A percentile compares a stretch with the other conserved stretches of the same genome.
These are phyloP conservation scores for Cyclotella atomus DNA, from an alignment of 108 stramenopile genomes.

Conservation along the genomic window DNA sequence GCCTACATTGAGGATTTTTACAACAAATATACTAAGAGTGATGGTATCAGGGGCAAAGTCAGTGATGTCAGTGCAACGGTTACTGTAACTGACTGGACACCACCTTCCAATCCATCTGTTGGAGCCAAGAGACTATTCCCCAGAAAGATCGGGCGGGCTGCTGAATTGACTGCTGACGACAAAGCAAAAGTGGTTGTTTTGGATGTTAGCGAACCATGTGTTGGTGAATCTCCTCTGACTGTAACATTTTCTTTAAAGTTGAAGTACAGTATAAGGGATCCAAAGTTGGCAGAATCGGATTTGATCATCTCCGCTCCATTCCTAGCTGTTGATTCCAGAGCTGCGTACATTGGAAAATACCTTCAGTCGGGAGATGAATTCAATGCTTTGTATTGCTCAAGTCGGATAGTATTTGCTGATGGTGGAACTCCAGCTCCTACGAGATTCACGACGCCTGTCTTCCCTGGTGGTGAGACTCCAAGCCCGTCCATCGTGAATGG, in stretches of 20 bases:
- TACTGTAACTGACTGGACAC: conserved; percentile 1
- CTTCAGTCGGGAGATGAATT: conserved; percentile 18
- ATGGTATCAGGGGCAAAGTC: conserved; percentile 13
- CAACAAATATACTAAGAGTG: not conserved
- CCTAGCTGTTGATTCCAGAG: conserved; percentile 22
- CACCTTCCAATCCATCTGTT: not conserved
- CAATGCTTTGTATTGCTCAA: conserved; percentile 23
- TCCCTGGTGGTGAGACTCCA: not conserved
- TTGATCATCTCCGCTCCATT: conserved; percentile 41
- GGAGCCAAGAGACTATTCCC: not conserved
- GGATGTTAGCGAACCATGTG: conserved; percentile 28
- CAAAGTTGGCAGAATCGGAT: not conserved
- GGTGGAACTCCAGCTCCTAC: conserved; percentile 1
- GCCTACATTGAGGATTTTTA: conserved; percentile 36
- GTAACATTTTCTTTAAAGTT: conserved; percentile 32
- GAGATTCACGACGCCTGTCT: not conserved
- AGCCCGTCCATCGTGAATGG: not conserved
- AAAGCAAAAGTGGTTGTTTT: conserved; percentile 18
- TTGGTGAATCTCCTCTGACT: conserved; percentile 22
- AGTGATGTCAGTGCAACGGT: conserved; percentile 1
- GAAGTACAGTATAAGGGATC: conserved; percentile 18
- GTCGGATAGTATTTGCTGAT: conserved; percentile 18
- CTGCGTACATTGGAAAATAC: conserved; percentile 24
- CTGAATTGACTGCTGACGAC: not conserved
- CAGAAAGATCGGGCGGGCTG: not conserved